phyloP scores from a whole-genome alignment of 2,329 filamentous ascomycete genomes.

The Mycogone perniciosa region DNA sequence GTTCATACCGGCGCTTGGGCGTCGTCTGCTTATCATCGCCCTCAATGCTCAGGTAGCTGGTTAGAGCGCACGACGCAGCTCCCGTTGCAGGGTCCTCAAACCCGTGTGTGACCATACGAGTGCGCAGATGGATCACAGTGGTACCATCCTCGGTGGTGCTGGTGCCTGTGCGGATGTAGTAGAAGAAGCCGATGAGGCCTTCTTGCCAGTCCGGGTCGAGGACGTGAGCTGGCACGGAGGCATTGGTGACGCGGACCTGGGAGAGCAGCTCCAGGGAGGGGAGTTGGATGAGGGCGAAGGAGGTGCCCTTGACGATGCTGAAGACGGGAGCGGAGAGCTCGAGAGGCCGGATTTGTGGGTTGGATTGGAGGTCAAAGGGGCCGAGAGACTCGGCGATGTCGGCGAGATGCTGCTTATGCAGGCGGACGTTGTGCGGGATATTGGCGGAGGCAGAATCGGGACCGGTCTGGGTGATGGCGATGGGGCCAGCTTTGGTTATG shows the following conservation, averaged over 20 bases:
- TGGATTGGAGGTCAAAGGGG: constrained; percentile 22
- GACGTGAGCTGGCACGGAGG: constrained; percentile 29
- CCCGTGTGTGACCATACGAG: constrained; percentile 51
- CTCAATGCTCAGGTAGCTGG: constrained; percentile 46
- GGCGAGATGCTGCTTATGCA: constrained; percentile 44
- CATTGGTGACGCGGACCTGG: constrained; percentile 26
- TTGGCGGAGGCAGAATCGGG: constrained; percentile 49
- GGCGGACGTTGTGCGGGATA: constrained; percentile 62
- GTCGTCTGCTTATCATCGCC: constrained; percentile 25
- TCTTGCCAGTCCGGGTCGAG: constrained; percentile 50
- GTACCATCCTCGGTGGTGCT: constrained; percentile 22
- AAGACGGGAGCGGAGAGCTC: constrained; percentile 43
- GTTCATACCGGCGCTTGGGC: constrained; percentile 36
- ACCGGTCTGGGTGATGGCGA: constrained; percentile 34
- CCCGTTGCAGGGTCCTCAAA: constrained; percentile 58
- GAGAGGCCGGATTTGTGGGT: constrained; percentile 25
- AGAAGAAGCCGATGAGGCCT: constrained; percentile 51
- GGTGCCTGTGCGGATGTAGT: constrained; percentile 44
- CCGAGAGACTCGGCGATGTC: constrained; percentile 19
- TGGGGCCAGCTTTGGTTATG: constrained; percentile 51
- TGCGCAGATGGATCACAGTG: constrained; percentile 37
- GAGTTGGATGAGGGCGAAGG: constrained; percentile 61
- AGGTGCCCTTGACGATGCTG: constrained; percentile 68
- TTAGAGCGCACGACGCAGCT: constrained; percentile 53
- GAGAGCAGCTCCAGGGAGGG: constrained; percentile 53